Conservation (phyloP, 768 basidiomycete genomes). For the Pulveroboletus sp. region DNA sequence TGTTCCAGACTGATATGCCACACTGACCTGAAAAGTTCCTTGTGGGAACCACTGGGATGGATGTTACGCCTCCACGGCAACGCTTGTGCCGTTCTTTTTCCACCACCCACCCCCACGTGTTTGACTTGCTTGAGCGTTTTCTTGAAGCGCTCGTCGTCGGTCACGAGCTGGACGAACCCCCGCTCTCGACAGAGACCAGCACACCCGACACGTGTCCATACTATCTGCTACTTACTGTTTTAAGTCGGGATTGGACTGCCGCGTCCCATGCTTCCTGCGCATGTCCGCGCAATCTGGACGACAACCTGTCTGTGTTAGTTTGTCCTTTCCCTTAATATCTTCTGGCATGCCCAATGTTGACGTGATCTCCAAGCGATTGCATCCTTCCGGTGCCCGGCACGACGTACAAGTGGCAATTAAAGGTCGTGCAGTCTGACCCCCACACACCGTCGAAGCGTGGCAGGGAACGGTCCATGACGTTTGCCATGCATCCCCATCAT, state of each 20-base stretch:
- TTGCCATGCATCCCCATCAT: constrained; percentile 21
- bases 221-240: background rate
- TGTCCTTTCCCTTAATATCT: constrained; percentile 24
- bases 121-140: constrained; percentile 1
- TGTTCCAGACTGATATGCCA: too few relatives aligned
- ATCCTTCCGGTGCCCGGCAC: constrained; percentile 22
- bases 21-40: background rate
- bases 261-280: constrained; percentile 22
- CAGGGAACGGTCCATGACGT: constrained; percentile 25
- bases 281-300: constrained; percentile 22
- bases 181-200: background rate
- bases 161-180: background rate
- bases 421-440: constrained; percentile 15
- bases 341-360: constrained; percentile 17
- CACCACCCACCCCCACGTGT: constrained; percentile 18
- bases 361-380: constrained; percentile 23
- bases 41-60: too few relatives aligned
- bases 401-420: constrained; percentile 23
- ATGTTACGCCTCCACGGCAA: too few relatives aligned
- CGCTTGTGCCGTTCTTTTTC: constrained; percentile 12
- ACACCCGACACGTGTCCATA: too few relatives aligned
- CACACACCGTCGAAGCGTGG: constrained; percentile 28
- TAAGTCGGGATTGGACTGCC: background rate
- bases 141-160: background rate
- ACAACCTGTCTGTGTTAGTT: constrained; percentile 14